These are phyloP conservation scores for Ampelocalamus luodianensis DNA, from an alignment of 176 grass and related monocot genomes.

Conservation along the genomic window DNA sequence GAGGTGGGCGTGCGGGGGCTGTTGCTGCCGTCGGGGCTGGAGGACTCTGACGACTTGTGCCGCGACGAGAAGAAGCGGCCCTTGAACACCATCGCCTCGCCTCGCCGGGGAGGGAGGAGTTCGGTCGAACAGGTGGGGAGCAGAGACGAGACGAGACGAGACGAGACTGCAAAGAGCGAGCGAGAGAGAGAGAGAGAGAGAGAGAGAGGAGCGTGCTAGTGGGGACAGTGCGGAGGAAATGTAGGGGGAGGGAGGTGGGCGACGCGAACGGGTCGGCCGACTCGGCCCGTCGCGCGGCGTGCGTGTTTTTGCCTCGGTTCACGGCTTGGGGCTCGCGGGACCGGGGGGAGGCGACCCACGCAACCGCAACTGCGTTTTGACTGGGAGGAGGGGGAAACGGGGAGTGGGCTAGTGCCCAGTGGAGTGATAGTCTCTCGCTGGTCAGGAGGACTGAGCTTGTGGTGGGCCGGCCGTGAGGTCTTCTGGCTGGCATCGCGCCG, in stretches of 20 bases:
- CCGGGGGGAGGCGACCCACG: background rate
- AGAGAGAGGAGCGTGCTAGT: constrained; percentile 24
- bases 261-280: background rate
- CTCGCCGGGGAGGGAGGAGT: constrained; percentile 22
- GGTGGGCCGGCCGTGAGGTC: background rate
- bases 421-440: rapidly evolving
- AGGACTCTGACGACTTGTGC: constrained; percentile 71
- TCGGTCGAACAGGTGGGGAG: constrained; percentile 43
- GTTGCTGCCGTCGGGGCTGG: constrained; percentile 91
- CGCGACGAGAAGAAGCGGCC: constrained; percentile 94
- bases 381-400: background rate
- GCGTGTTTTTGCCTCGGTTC: no score
- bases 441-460: background rate
- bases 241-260: background rate
- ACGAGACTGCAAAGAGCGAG: constrained; percentile 23
- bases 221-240: constrained; percentile 35
- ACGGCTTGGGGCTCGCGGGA: constrained; percentile 32
- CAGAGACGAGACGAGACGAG: background rate
- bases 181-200: background rate
- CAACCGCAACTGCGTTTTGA: constrained; percentile 25
- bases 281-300: background rate
- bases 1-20: constrained; percentile 84
- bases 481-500: background rate
- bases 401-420: background rate
- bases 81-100: constrained; percentile 83